Conservation (phyloP, 2,329 filamentous ascomycete genomes). For the Periconia digitata region DNA sequence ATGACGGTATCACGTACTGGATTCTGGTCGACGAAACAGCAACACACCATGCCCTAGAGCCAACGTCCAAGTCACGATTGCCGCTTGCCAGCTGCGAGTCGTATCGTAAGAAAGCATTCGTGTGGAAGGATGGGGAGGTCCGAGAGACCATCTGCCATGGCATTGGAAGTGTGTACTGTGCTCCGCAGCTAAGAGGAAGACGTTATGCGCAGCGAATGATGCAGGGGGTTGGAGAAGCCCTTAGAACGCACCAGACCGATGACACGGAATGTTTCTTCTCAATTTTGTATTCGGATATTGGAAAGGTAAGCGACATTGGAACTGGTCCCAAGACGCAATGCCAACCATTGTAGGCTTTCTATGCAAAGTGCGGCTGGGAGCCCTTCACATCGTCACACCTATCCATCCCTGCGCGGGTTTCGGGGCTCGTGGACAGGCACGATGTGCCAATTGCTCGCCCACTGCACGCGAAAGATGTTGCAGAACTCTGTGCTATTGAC, state of each 20-base stretch:
- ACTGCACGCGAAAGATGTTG: slow-evolving; percentile 63
- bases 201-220: slow-evolving; percentile 85
- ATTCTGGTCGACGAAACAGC: slow-evolving; percentile 55
- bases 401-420: slow-evolving; percentile 54
- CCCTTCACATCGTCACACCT: slow-evolving; percentile 74
- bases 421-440: slow-evolving; percentile 9
- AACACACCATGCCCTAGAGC: slow-evolving; percentile 37
- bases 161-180: slow-evolving; percentile 78
- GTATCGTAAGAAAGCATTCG: slow-evolving; percentile 50
- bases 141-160: slow-evolving; percentile 69
- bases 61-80: slow-evolving; percentile 40
- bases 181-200: slow-evolving; percentile 64
- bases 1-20: slow-evolving; percentile 62
- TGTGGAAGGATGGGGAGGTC: slow-evolving; percentile 49
- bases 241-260: slow-evolving; percentile 55
- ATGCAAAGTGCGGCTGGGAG: slow-evolving; percentile 77
- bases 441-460: slow-evolving; percentile 34
- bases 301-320: slow-evolving; percentile 51
- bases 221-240: slow-evolving; percentile 60
- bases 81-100: slow-evolving; percentile 63
- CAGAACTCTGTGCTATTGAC: slow-evolving; percentile 64
- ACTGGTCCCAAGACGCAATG: slow-evolving; percentile 47
- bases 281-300: slow-evolving; percentile 83
- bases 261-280: slow-evolving; percentile 62
- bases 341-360: slow-evolving; percentile 80